Conservation (phyloP, 495 filamentous ascomycete genomes). For the Cercophora newfieldiana region DNA sequence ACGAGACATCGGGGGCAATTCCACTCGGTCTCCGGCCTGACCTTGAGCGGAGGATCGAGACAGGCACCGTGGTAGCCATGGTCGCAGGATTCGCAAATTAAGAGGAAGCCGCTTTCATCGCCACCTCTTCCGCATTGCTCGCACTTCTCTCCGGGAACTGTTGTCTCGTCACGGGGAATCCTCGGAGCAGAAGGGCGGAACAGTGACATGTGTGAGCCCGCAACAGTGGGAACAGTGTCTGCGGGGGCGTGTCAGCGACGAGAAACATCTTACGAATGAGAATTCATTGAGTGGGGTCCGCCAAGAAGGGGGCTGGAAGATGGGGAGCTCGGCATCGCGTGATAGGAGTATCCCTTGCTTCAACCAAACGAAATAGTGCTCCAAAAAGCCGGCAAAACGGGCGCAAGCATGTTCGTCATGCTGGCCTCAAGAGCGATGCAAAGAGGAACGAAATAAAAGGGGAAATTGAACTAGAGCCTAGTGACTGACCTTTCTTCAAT, state of each 20-base stretch:
- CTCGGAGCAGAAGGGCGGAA: conserved; percentile 79
- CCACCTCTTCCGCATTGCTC: conserved; percentile 76
- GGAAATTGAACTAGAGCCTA: conserved; percentile 31
- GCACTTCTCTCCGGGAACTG: conserved; percentile 81
- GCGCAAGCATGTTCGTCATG: too few species aligned
- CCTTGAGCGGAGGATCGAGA: conserved; percentile 81
- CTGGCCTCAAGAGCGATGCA: not conserved
- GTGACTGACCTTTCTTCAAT: conserved; percentile 74
- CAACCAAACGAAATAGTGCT: too few species aligned
- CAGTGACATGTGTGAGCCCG: conserved; percentile 94
- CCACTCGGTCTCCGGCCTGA: conserved; percentile 85
- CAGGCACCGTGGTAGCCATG: conserved; percentile 84
- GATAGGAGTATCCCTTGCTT: not conserved
- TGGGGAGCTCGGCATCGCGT: too few species aligned
- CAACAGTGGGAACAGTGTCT: conserved; percentile 87
- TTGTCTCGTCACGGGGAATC: conserved; percentile 64
- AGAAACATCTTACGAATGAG: conserved; percentile 26
- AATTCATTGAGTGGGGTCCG: conserved; percentile 2
- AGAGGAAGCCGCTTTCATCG: conserved; percentile 64
- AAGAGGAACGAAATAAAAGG: conserved; percentile 1
- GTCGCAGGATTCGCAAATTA: conserved; percentile 93
- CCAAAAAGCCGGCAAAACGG: too few species aligned
- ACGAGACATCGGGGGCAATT: conserved; percentile 95
- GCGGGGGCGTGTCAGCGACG: conserved; percentile 13
- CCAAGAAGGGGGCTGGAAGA: conserved; percentile 7